These are phyloP conservation scores for Arabidopsis lyrata DNA, from an alignment of 441 rosid species.

Conservation along the genomic window DNA sequence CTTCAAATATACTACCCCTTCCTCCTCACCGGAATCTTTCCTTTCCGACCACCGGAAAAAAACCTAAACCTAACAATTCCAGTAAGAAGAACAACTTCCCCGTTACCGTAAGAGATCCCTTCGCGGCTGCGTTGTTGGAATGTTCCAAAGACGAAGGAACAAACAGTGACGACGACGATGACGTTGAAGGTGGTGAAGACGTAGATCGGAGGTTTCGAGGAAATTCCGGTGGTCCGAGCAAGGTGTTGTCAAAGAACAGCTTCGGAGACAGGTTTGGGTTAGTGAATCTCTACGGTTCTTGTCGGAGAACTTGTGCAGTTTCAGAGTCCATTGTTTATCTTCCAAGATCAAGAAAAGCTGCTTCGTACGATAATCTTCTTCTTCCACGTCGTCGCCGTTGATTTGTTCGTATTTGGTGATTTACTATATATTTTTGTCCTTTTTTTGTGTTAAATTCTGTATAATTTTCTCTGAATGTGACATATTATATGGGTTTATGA, in stretches of 20 bases:
- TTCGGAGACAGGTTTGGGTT: conserved; percentile 71
- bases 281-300: conserved; percentile 63
- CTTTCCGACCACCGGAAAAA: conserved; percentile 42
- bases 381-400: conserved; percentile 49
- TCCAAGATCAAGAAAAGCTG: conserved; percentile 55
- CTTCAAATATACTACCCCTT: conserved; percentile 59
- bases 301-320: conserved; percentile 69
- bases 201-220: conserved; percentile 37
- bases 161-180: conserved; percentile 51
- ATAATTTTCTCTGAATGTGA: conserved; percentile 35
- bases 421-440: not conserved
- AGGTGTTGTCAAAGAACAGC: conserved; percentile 51
- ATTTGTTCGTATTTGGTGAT: conserved; percentile 22
- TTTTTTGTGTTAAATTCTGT: conserved; percentile 14
- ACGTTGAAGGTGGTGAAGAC: not conserved
- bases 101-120: conserved; percentile 59
- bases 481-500: conserved; percentile 31
- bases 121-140: conserved; percentile 70
- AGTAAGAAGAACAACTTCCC: conserved; percentile 38
- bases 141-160: conserved; percentile 66
- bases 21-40: conserved; percentile 59
- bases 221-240: conserved; percentile 42
- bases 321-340: conserved; percentile 72
- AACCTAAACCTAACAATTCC: conserved; percentile 24
- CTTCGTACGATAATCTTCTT: conserved; percentile 51